phyloP scores from a whole-genome alignment of 2,329 filamentous ascomycete species.

The Coniochaeta pulveracea region DNA sequence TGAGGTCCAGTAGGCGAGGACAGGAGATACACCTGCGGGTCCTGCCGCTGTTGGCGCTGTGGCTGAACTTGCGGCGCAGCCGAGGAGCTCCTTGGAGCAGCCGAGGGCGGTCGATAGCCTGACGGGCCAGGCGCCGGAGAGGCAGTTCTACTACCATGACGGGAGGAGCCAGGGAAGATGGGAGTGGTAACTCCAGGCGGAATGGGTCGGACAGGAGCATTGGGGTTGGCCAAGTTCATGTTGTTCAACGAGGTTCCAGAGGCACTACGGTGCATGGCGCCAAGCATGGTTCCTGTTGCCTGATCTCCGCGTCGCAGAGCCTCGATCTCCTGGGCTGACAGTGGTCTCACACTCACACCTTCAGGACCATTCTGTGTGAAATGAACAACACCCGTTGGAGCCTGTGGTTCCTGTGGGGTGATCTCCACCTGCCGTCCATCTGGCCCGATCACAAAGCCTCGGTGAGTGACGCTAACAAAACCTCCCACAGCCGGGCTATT shows the following conservation, averaged over 20 bases:
- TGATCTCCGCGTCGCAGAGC: constrained; percentile 32
- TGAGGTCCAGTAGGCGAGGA: constrained; percentile 49
- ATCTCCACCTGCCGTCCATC: too few relatives aligned
- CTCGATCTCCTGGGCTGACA: too few relatives aligned
- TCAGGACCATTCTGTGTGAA: too few relatives aligned
- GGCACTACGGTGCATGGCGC: constrained; percentile 39
- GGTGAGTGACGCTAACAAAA: too few relatives aligned
- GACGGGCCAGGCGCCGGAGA: too few relatives aligned
- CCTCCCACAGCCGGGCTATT: too few relatives aligned
- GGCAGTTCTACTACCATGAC: constrained; percentile 30
- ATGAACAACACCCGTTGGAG: too few relatives aligned
- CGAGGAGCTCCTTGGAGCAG: too few relatives aligned
- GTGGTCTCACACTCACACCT: too few relatives aligned
- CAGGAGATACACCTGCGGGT: constrained; percentile 46
- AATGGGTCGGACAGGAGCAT: constrained; percentile 20
- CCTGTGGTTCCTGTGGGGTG: too few relatives aligned
- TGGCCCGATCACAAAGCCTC: too few relatives aligned
- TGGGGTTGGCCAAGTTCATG: constrained; percentile 18
- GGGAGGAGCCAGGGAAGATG: constrained; percentile 20
- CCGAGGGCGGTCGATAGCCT: constrained; percentile 23
- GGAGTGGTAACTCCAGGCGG: constrained; percentile 32
- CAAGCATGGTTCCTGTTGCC: constrained; percentile 28
- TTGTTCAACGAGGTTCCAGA: constrained; percentile 31
- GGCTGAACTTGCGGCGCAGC: constrained; percentile 8
- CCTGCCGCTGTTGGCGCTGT: constrained; percentile 13